These are phyloP conservation scores for Aquilaria agallochum DNA, from an alignment of 441 rosid genomes.

Conservation along the genomic window DNA sequence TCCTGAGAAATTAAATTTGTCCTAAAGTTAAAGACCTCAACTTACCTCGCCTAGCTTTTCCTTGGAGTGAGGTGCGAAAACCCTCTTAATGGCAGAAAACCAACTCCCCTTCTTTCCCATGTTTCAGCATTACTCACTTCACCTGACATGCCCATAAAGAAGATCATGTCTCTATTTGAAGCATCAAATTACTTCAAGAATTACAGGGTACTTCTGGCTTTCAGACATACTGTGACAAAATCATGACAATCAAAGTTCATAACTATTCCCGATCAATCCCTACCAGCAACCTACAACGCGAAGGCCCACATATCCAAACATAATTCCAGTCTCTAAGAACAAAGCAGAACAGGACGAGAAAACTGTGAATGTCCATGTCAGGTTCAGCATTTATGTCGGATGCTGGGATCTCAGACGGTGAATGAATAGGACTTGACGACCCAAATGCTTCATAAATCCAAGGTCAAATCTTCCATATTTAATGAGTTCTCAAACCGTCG, in stretches of 20 bases:
- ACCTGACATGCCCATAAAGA: constrained; percentile 13
- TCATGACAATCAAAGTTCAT: too few relatives aligned
- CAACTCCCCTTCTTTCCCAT: constrained; percentile 92
- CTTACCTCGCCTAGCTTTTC: constrained; percentile 66
- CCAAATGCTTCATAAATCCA: not conserved
- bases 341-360: too few relatives aligned
- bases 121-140: constrained; percentile 48
- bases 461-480: too few relatives aligned
- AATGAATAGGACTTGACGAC: too few relatives aligned
- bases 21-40: not conserved
- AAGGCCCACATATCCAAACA: too few relatives aligned
- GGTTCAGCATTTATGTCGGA: constrained; percentile 1
- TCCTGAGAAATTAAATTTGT: too few relatives aligned
- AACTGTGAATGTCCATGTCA: not conserved
- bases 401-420: not conserved
- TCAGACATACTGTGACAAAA: too few relatives aligned
- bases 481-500: not conserved
- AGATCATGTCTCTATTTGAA: not conserved
- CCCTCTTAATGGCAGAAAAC: constrained; percentile 83
- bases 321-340: too few relatives aligned
- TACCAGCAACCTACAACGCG: too few relatives aligned
- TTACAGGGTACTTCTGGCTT: constrained; percentile 6
- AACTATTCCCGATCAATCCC: too few relatives aligned
- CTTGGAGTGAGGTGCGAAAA: constrained; percentile 59
- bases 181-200: constrained; percentile 3